Conservation (phyloP, 306 rosid genomes). For the Rosa lucieae region DNA sequence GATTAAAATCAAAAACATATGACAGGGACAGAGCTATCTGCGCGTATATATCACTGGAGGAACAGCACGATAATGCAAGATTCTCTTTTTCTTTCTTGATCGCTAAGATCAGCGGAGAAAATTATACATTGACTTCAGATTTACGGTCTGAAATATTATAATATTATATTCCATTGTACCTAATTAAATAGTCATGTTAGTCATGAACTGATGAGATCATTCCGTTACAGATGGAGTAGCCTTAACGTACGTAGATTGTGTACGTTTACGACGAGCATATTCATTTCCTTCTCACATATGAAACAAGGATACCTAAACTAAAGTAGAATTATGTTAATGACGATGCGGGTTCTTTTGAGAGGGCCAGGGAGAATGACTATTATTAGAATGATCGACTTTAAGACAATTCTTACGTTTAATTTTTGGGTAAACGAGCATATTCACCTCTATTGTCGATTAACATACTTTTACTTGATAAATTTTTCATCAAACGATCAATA, state of each 20-base stretch:
- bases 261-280: background rate
- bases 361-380: too few relatives aligned
- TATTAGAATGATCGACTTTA: too few relatives aligned
- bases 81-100: background rate
- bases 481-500: too few relatives aligned
- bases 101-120: background rate
- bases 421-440: too few relatives aligned
- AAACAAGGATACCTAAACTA: background rate
- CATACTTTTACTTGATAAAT: too few relatives aligned
- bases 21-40: background rate
- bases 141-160: background rate
- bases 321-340: background rate
- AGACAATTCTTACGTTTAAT: too few relatives aligned
- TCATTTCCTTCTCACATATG: background rate
- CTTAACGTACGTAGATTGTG: background rate
- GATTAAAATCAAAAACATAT: background rate
- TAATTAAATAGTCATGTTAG: conserved; percentile 9
- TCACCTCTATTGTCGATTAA: too few relatives aligned
- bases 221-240: background rate
- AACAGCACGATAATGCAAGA: background rate
- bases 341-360: background rate
- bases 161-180: background rate
- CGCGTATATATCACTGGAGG: background rate
- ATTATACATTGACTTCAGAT: background rate
- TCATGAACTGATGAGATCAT: conserved; percentile 6